Evolutionary conservation across 1,284 basidiomycete genomes (phyloP), one percentile per base, ranked within the genome.

Genomic region (Rhodotorula sp.): DNA sequence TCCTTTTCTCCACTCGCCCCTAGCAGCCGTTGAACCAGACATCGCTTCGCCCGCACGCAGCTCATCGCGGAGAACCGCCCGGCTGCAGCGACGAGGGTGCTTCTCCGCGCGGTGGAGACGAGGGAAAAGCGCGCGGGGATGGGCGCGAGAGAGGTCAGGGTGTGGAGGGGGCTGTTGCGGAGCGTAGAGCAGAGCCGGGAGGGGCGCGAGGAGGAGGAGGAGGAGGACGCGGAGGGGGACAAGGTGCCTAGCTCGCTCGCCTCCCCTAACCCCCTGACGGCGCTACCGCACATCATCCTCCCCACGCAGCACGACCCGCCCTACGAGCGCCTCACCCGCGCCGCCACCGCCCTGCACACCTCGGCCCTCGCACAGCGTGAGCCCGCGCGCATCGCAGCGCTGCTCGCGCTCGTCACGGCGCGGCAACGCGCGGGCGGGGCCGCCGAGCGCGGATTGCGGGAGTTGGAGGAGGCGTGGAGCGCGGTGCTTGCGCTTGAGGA

Each of bases 381-480:
- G 25, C 50, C 32, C 6, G 21, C 34, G 21, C 59, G 59, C 32
- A 51, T 74, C 21, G 13, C n/a, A 8, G 12, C 50, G 3, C 37
- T 73, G 37, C 34, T 60, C 56, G 17, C 59, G 22, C 34, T 67
- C 27, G 25, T 65, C 21, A 34, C 55, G 10, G 41, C 57, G 5
- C 51, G 59, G 21, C 54, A 66, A 9, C 56, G 60, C 5, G 58
- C 60, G 32, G 44, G 65, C 51, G 53, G 32, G 34, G 15, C 13
- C 13, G 70, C 73, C 10, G 25, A 27, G 41, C 54, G 65, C 39
- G 64, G 71, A 3, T n/a, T 75, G 60, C 2, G 21, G 19, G 68
- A 72, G 32, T 29, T 75, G 8, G 71, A 70, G 34, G 55, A n/a
- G 41, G 57, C 15, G 13, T 70, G 68, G 71, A 44, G 36, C 22